A percentile compares a stretch with the other conserved stretches of the same genome.
These are phyloP conservation scores for Kwoniella mangroviensis DNA, from an alignment of 768 basidiomycete genomes.

Conservation along the genomic window DNA sequence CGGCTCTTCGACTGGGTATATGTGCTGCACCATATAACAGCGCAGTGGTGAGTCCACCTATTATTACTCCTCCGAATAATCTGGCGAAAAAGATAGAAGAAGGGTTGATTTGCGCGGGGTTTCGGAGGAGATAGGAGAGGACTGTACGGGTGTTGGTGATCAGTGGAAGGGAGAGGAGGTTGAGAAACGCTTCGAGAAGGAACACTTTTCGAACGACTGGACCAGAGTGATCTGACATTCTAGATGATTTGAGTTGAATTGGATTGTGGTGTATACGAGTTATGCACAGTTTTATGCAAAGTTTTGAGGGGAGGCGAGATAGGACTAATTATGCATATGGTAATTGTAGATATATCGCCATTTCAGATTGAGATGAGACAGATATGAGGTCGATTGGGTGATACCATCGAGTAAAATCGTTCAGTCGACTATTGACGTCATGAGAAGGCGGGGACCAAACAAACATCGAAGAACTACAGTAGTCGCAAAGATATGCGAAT, in stretches of 20 bases:
- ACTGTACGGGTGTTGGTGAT: conserved; percentile 36
- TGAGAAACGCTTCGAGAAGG: conserved; percentile 42
- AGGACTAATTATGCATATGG: background rate
- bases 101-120: conserved; percentile 38
- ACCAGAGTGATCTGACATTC: conserved; percentile 22
- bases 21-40: conserved; percentile 26
- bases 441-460: background rate
- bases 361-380: background rate
- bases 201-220: conserved; percentile 39
- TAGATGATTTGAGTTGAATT: background rate
- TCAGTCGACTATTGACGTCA: background rate
- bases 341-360: background rate
- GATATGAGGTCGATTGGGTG: background rate
- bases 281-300: background rate
- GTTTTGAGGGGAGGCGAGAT: background rate
- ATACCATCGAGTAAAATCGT: background rate
- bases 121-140: conserved; percentile 34
- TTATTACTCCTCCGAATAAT: conserved; percentile 38
- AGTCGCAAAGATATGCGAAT: background rate
- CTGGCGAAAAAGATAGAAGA: conserved; percentile 35
- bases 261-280: background rate
- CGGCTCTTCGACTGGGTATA: conserved; percentile 23
- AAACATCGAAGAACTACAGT: background rate
- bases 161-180: conserved; percentile 41
- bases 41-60: conserved; percentile 36